Evolutionary conservation across 202 grass and related monocot species (phyloP), one percentile per base, ranked within the genome.

Genomic region (Dendrocalamus latiflorus): DNA sequence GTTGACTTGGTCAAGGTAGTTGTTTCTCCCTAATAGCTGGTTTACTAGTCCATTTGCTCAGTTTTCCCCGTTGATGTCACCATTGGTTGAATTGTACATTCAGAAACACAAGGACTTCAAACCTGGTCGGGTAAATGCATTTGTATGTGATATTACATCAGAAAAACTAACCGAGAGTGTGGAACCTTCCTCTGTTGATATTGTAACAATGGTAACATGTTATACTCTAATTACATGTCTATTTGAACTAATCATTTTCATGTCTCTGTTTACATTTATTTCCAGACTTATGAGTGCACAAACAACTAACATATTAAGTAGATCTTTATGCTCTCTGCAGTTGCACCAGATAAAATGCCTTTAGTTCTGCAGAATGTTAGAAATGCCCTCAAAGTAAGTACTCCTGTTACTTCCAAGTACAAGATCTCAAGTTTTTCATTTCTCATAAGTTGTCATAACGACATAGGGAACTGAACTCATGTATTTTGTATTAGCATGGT

Each of bases 1-100:
- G 88, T 98, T 71, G 85, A 91, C 36, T 83, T 95, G 63, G 93
- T 98, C 67, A 98, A 98, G 95, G 95, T 98, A 85, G 50, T n/a
- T 57, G 9, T 80, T 74, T 43, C 68, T 83, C 69, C 73, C 2
- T 24, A 25, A 30, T 60, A 55, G 34, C 58, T 84, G 70, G 65
- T 55, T 72, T 51, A 77, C 72, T 64, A 30, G 2, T 68, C 65
- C 7, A 59, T 76, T n/a, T n/a, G n/a, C n/a, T n/a, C n/a, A 49
- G 51, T 83, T 63, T 83, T 9, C 18, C 43, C 2, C 43, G 42
- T 26, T 67, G 50, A 72, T 60, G 58, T 67, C 43, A 38, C 68
- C 51, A 26, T 85, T 76, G 30, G 4, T 63, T 64, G 78, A 77
- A 86, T 75, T 76, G 66, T 81, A 36, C 41, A 58, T 85, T 69